Evolutionary conservation across 2,329 filamentous ascomycete species (phyloP).

Genomic region (Botryotinia convoluta): DNA sequence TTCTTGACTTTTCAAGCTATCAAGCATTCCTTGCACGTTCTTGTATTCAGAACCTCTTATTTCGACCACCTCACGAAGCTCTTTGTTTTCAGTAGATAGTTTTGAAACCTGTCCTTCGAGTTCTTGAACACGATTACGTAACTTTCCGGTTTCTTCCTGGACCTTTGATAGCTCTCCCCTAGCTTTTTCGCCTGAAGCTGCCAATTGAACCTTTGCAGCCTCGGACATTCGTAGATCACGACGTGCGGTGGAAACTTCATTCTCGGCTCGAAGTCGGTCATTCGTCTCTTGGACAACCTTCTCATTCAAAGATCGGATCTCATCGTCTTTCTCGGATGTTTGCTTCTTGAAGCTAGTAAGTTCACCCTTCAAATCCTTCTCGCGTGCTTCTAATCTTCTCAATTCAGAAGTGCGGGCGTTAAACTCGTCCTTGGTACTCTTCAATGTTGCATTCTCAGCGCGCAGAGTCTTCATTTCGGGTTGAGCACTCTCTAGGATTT

Average conservation of each 20-base stretch:
- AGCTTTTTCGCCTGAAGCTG: constrained; percentile 69
- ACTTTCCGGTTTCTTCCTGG: constrained; percentile 68
- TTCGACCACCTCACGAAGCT: constrained; percentile 74
- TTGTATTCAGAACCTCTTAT: constrained; percentile 83
- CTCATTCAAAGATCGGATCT: constrained; percentile 75
- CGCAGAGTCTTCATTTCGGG: constrained; percentile 79
- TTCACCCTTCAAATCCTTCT: constrained; percentile 78
- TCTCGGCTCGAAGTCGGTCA: constrained; percentile 71
- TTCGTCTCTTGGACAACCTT: constrained; percentile 74
- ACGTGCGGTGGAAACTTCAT: constrained; percentile 69
- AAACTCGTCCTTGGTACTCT: constrained; percentile 72
- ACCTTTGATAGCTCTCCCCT: constrained; percentile 66
- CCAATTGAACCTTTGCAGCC: constrained; percentile 73
- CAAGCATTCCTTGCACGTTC: constrained; percentile 80
- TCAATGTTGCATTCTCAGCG: constrained; percentile 72
- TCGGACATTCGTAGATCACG: constrained; percentile 77
- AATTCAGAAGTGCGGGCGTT: constrained; percentile 60
- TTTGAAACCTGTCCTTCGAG: constrained; percentile 72
- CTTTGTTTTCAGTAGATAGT: constrained; percentile 64
- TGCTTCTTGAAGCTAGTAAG: constrained; percentile 67
- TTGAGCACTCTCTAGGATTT: constrained; percentile 79
- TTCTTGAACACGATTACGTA: constrained; percentile 60
- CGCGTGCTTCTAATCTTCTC: constrained; percentile 73
- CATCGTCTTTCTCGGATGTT: constrained; percentile 69
- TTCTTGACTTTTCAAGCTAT: constrained; percentile 90